Evolutionary conservation across 2,329 filamentous ascomycete species (phyloP).

Genomic region (Verticillium nubilum): DNA sequence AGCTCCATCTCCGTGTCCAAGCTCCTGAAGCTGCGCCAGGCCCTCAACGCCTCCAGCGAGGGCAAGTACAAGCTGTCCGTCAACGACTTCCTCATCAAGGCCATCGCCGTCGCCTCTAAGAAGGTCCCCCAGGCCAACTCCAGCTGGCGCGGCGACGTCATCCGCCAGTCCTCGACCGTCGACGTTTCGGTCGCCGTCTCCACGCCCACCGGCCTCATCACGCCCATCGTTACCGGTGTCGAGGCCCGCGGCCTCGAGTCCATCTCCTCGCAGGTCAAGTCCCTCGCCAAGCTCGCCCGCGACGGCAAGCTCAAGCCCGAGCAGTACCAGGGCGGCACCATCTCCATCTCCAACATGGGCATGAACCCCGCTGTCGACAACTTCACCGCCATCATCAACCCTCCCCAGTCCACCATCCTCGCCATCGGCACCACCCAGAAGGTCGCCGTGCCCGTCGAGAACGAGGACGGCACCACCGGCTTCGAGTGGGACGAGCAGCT

Average conservation of each 20-base stretch:
- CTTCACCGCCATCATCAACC: conserved; percentile 99
- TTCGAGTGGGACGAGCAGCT: conserved; percentile 98
- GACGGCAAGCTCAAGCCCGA: conserved; percentile 99
- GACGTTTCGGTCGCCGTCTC: conserved; percentile 95
- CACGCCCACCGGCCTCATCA: conserved; percentile 91
- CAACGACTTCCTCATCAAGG: conserved; percentile 99
- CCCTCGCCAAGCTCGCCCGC: conserved; percentile 90
- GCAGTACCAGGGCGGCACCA: conserved; percentile 97
- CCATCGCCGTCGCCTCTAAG: conserved; percentile 77
- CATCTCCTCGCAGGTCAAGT: conserved; percentile 89
- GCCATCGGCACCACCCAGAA: conserved; percentile 94
- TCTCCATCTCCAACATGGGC: conserved; percentile 99
- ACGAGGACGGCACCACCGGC: conserved; percentile 68
- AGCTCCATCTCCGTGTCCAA: conserved; percentile 87
- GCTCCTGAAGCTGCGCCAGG: conserved; percentile 91
- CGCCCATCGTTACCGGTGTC: conserved; percentile 89
- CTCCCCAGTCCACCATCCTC: conserved; percentile 91
- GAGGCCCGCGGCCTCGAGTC: conserved; percentile 79
- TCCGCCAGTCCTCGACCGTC: conserved; percentile 88
- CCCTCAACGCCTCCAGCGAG: conserved; percentile 81
- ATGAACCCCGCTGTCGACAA: conserved; percentile 97
- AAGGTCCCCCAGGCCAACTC: conserved; percentile 97
- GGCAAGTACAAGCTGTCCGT: conserved; percentile 99
- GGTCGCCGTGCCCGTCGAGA: conserved; percentile 83
- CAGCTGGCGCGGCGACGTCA: conserved; percentile 83